These are phyloP conservation scores for Clarireedia paspali DNA, from an alignment of 2,329 filamentous ascomycete genomes.

Conservation along the genomic window DNA sequence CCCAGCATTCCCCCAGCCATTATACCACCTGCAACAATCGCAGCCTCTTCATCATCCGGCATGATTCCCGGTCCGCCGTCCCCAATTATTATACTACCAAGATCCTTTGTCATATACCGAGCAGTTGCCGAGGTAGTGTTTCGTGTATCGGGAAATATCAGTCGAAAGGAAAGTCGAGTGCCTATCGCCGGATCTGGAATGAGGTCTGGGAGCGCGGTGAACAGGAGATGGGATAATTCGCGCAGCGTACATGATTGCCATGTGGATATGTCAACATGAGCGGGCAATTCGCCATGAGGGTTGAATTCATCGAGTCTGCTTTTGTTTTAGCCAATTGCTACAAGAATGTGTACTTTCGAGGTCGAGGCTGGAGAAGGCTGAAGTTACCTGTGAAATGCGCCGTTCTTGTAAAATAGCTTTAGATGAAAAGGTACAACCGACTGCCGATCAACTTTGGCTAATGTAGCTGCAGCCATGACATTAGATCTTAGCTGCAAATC, in stretches of 20 bases:
- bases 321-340: neutral
- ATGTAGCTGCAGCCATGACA: conserved; percentile 26
- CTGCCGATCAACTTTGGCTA: conserved; percentile 53
- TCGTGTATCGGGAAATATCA: conserved; percentile 67
- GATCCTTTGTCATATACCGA: conserved; percentile 68
- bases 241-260: conserved; percentile 74
- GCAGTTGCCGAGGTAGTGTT: conserved; percentile 33
- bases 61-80: conserved; percentile 39
- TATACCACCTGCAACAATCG: conserved; percentile 24
- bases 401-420: conserved; percentile 73
- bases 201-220: conserved; percentile 56
- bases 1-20: conserved; percentile 38
- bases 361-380: conserved; percentile 14
- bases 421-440: conserved; percentile 74
- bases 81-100: conserved; percentile 78
- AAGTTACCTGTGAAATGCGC: conserved; percentile 60
- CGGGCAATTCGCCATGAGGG: conserved; percentile 46
- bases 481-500: neutral
- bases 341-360: neutral
- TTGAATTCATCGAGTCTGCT: conserved; percentile 63
- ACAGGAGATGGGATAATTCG: conserved; percentile 73
- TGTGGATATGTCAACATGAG: conserved; percentile 75
- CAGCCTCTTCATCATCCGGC: conserved; percentile 32
- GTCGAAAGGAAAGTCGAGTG: conserved; percentile 78
- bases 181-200: conserved; percentile 70